These are phyloP conservation scores for Colletotrichum tofieldiae DNA, from an alignment of 2,329 filamentous ascomycete species.

Conservation along the genomic window DNA sequence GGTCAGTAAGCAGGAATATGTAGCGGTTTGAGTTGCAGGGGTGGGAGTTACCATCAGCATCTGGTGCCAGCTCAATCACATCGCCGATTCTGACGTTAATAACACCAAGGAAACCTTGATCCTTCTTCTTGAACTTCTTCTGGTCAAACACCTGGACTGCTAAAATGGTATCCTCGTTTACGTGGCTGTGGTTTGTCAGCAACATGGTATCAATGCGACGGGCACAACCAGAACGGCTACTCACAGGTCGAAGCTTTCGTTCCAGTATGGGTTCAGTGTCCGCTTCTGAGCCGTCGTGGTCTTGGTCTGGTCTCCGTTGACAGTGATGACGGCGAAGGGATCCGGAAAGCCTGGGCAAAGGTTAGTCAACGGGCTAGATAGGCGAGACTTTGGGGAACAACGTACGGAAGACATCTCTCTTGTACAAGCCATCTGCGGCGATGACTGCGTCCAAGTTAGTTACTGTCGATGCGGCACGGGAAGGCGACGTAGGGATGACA, in stretches of 20 bases:
- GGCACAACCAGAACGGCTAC: conserved; percentile 52
- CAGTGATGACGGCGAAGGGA: conserved; percentile 96
- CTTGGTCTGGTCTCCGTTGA: conserved; percentile 97
- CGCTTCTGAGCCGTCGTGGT: conserved; percentile 98
- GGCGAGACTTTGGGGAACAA: conserved; percentile 47
- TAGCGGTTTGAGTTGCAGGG: not conserved
- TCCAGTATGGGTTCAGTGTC: conserved; percentile 99
- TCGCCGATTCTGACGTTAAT: conserved; percentile 98
- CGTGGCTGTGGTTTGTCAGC: conserved; percentile 72
- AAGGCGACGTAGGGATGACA: conserved; percentile 53
- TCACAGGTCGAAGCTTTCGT: conserved; percentile 98
- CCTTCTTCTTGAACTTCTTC: conserved; percentile 99
- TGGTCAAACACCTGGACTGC: conserved; percentile 99
- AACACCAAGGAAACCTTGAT: conserved; percentile 97
- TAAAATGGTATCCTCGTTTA: conserved; percentile 95
- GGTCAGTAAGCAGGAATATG: conserved; percentile 45
- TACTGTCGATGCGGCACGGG: conserved; percentile 41
- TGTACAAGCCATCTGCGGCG: conserved; percentile 97
- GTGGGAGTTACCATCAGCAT: conserved; percentile 83
- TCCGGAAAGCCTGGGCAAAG: conserved; percentile 86
- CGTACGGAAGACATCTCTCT: conserved; percentile 99
- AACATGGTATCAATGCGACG: conserved; percentile 26
- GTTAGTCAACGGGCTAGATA: conserved; percentile 47
- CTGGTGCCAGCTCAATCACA: conserved; percentile 90
- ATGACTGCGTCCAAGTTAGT: conserved; percentile 80